Evolutionary conservation across 352 stramenopile genomes (phyloP).

Genomic region (Globisporangium irregulare): DNA sequence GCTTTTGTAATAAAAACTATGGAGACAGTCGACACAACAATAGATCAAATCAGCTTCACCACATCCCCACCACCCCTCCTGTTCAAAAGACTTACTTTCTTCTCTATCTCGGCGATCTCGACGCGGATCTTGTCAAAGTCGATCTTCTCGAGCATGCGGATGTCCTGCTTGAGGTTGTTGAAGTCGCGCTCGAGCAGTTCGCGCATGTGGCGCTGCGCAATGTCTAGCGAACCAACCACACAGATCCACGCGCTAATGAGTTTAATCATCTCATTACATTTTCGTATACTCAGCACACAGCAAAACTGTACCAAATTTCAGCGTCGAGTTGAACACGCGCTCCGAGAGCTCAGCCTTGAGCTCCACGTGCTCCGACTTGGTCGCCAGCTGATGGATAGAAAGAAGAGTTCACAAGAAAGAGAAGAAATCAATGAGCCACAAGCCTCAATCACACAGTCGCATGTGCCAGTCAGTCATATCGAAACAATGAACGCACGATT

Average conservation of each 20-base stretch:
- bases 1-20: constrained; percentile 82
- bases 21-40: no score
- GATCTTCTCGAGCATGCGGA: constrained; percentile 89
- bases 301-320: constrained; percentile 75
- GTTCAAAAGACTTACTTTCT: constrained; percentile 35
- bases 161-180: constrained; percentile 89
- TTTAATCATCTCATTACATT: background rate
- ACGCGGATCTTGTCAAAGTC: constrained; percentile 89
- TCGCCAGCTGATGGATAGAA: constrained; percentile 48
- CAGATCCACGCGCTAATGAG: background rate
- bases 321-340: constrained; percentile 86
- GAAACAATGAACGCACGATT: constrained; percentile 38
- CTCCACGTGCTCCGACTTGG: constrained; percentile 85
- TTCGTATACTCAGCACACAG: background rate
- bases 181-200: constrained; percentile 88
- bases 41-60: background rate
- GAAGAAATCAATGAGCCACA: no score
- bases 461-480: background rate
- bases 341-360: constrained; percentile 84
- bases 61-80: background rate
- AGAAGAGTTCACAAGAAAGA: background rate
- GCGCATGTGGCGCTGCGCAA: constrained; percentile 85
- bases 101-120: constrained; percentile 85
- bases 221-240: constrained; percentile 37
- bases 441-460: background rate